Base-by-base conservation (phyloP, 768 basidiomycete genomes). In the Trichaptum fuscoviolaceum region DNA sequence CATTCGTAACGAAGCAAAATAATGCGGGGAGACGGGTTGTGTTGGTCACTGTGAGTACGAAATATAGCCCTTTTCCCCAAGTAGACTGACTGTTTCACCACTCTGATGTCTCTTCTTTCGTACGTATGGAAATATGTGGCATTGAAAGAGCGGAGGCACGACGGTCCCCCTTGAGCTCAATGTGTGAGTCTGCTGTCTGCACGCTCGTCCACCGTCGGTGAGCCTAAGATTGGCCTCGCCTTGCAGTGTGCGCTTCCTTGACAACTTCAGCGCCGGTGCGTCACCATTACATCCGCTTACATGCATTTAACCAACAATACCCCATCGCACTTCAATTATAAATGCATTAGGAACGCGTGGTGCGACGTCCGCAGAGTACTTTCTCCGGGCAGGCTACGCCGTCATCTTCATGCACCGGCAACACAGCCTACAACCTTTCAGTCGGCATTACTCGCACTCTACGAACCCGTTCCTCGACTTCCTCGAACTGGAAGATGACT, bases 331-430 rank as follows among this genome's bases (percentile, higher is more conserved):
- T 25, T 2, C 64, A 67, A 63, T 66, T 52, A 61, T 57, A 65
- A 52, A 9, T 70, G n/a, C 65, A 25, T 9, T 65, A 93, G 96
- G 96, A 64, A 99, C 97, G 23, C 85, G 97, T 73, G 97, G 97
- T 58, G 93, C 97, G 34, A 95, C 96, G 0, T 99, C 97, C 23
- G 96, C 97, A 1, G 97, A 99, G 77, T 97, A 99, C 80, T 98
- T 99, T 76, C 85, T 99, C 67, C 87, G 90, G 71, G 88, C 92
- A 7, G 92, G 90, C 66, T 99, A 99, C 80, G 95, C 96, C 26
- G 97, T 99, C 76, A 95, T 99, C 70, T 99, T 99, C 81, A 92
- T 99, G 86, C 96, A 99, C 77, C 84, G 96, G 24, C 95, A 97
- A 77, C 96, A 97, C 81, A 98, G 96, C 70, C 85, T 99, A 58